A percentile compares a stretch with the other conserved stretches of the same genome.
Evolutionary conservation across 257 asterid species (phyloP).

Genomic region (Anisodus tanguticus): DNA sequence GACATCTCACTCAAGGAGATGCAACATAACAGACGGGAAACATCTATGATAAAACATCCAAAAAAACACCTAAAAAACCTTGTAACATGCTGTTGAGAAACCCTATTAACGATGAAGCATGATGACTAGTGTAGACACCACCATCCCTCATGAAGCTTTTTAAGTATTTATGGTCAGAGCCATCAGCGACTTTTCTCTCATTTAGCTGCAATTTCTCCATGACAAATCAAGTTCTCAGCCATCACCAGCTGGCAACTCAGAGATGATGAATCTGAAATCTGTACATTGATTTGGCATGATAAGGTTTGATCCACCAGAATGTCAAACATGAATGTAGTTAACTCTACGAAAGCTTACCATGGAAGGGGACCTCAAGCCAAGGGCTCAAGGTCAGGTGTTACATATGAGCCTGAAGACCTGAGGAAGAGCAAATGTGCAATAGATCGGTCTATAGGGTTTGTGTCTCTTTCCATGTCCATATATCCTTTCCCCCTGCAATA

Average conservation of each 20-base stretch:
- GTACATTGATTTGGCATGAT: conserved; percentile 38
- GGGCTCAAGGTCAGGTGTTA: conserved; percentile 36
- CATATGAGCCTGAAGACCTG: conserved; percentile 57
- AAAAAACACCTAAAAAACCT: background rate
- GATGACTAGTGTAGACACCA: background rate
- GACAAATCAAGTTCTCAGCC: conserved; percentile 36
- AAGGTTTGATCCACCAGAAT: conserved; percentile 31
- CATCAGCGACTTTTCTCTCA: conserved; percentile 24
- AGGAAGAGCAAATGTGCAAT: conserved; percentile 77
- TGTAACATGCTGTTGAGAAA: background rate
- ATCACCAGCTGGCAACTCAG: conserved; percentile 39
- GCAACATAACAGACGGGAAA: background rate
- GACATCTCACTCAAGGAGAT: background rate
- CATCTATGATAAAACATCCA: background rate
- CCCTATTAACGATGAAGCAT: background rate
- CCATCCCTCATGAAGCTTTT: background rate
- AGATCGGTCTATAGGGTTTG: conserved; percentile 84
- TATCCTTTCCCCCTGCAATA: conserved; percentile 47
- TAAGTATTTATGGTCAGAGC: conserved; percentile 8
- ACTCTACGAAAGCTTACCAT: conserved; percentile 39
- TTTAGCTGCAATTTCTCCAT: conserved; percentile 40
- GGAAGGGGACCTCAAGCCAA: conserved; percentile 40
- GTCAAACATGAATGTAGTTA: background rate
- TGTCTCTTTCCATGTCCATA: conserved; percentile 70
- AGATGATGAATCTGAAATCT: conserved; percentile 43